Evolutionary conservation across 331 rosid genomes (phyloP), one percentile per base, ranked within the genome.

Genomic region (Quercus lobata): DNA sequence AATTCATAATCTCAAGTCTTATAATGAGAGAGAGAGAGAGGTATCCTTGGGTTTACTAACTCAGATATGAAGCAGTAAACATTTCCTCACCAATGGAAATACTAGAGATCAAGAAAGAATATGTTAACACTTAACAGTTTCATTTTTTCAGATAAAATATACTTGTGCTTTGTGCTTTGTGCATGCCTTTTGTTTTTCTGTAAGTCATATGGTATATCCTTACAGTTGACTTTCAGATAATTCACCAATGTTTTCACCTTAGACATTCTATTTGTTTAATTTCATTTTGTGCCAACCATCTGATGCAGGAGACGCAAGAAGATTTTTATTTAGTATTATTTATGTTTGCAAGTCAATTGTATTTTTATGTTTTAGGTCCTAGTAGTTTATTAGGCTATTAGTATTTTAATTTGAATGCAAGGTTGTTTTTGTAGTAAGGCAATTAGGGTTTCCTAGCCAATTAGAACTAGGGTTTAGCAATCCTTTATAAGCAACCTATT

Each of bases 1-100:
- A 46, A 46, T 76, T 76, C 78, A 63, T 46, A 17, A 10, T 74
- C 24, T 68, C 34, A 57, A 74, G 24, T 74, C 68, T 49, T 19
- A 66, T 35, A 27, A 34, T 9, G 27, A 34, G 37, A 32, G 8
- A 14, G 14, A 29, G 25, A 35, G 68, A 18, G 37, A 11, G 49
- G 49, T 41, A 41, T 41, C 58, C 16, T 49, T 49, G 55, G 16
- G 21, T 34, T 44, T 18, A 2, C 58, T 44, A 11, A 3, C 58
- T 78, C 10, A 37, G 81, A 37, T 21, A 49, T 22, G 32, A 34
- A 54, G 74, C 18, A 34, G n/a, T 34, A n/a, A 44, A 3, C 35
- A 37, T 19, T 15, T 17, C 54, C n/a, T 49, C 55, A 37, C 11
- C 65, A 49, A 11, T 52, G 58, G 22, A 2, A 24, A 53, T 71